These are phyloP conservation scores for Ochetophila trinervis DNA, from an alignment of 306 rosid species.

Conservation along the genomic window DNA sequence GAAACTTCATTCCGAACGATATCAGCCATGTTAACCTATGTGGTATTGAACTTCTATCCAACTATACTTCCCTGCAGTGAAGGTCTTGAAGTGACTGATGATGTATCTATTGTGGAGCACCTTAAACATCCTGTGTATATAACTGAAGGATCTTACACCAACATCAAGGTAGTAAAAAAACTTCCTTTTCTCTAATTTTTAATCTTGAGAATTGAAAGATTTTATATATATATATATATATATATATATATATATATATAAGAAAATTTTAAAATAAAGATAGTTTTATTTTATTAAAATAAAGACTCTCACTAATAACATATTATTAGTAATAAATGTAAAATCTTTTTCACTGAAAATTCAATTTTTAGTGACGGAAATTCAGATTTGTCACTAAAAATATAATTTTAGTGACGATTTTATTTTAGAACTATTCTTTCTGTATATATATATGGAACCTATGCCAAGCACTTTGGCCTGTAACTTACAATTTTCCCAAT, in stretches of 20 bases:
- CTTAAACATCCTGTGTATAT: slow-evolving; percentile 79
- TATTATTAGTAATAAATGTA: too few species aligned
- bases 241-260: too few species aligned
- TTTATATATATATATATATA: too few species aligned
- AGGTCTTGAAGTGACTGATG: slow-evolving; percentile 93
- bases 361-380: too few species aligned
- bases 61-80: slow-evolving; percentile 45
- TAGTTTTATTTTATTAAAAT: too few species aligned
- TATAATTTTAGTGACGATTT: too few species aligned
- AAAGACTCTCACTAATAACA: too few species aligned
- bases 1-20: background rate
- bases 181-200: background rate
- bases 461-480: background rate
- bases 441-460: background rate
- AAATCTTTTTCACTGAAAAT: too few species aligned
- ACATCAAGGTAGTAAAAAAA: slow-evolving; percentile 71
- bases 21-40: slow-evolving; percentile 16
- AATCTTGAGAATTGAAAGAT: background rate
- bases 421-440: too few species aligned
- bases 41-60: slow-evolving; percentile 10
- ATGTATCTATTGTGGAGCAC: slow-evolving; percentile 90
- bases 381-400: too few species aligned
- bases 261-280: too few species aligned
- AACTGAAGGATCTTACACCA: slow-evolving; percentile 91
- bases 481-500: background rate